Evolutionary conservation across 73 alveolate genomes (phyloP).

Genomic region (Paraurostyla sp.): DNA sequence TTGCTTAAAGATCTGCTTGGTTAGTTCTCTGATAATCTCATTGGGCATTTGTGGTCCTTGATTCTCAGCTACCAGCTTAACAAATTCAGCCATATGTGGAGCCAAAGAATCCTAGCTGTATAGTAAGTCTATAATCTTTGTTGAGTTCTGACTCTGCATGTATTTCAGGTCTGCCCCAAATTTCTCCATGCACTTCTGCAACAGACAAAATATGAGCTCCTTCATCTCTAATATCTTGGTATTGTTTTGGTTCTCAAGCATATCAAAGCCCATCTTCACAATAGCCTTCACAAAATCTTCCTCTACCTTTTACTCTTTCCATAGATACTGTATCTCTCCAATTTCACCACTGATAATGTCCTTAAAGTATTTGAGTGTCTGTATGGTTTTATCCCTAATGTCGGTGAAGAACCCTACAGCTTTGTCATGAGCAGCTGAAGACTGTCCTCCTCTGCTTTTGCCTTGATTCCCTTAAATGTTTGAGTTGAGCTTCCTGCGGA

Average conservation of each 20-base stretch:
- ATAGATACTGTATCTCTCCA: slow-evolving; percentile 43
- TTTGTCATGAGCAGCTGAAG: not conserved
- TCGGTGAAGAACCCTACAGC: not conserved
- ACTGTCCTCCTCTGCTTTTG: not conserved
- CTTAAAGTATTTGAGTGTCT: not conserved
- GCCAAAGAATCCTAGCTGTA: slow-evolving; percentile 70
- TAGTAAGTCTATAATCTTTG: slow-evolving; percentile 62
- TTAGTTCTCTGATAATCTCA: slow-evolving; percentile 66
- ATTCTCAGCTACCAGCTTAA: slow-evolving; percentile 32
- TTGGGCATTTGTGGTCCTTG: slow-evolving; percentile 46
- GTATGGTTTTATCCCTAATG: not conserved
- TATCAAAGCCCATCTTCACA: slow-evolving; percentile 61
- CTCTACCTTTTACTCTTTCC: slow-evolving; percentile 64
- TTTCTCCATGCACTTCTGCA: slow-evolving; percentile 53
- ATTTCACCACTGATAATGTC: slow-evolving; percentile 21
- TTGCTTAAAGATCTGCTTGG: slow-evolving; percentile 55
- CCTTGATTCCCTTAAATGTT: not conserved
- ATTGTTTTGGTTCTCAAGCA: slow-evolving; percentile 58
- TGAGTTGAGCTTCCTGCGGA: slow-evolving; percentile 11
- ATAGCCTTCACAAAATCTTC: slow-evolving; percentile 56
- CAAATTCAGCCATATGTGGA: slow-evolving; percentile 70
- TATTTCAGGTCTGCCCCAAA: slow-evolving; percentile 55
- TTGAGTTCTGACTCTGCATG: slow-evolving; percentile 42
- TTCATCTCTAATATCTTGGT: slow-evolving; percentile 47
- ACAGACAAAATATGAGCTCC: slow-evolving; percentile 47